Base-by-base conservation (phyloP, 352 stramenopile species). In the Globisporangium nodosum region DNA sequence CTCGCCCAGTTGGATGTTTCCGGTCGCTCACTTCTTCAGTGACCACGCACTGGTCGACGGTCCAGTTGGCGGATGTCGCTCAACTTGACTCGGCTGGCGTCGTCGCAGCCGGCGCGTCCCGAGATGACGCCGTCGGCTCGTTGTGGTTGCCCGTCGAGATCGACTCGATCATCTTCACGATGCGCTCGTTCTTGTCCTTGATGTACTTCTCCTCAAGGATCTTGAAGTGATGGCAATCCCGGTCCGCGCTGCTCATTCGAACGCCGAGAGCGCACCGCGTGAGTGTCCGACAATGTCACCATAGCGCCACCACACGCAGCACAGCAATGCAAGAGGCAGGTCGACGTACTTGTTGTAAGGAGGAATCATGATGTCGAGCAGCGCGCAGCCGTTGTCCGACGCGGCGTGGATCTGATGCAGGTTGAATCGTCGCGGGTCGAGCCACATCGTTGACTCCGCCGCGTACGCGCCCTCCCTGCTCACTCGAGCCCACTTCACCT, bases 291-390 rank as follows among this genome's bases (percentile, higher is more conserved):
- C 56, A 58, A 27, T 27, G 2, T 27, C 24, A 27, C 1, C 24
- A 27, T 27, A 21, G 1, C 27, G 45, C 47, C 9, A 2, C 24
- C 3, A 54, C 8, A 49, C 12, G 39, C n/a, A 43, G 20, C 11
- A 55, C 31, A 45, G 16, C n/a, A 37, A 37, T 37, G 33, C 6
- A 37, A 37, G 9, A 37, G 33, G 33, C 33, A 40, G 39, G 18
- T 6, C 30, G 20, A 73, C 73, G 58, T 71, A 90, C 80, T 91
- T 91, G 68, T 93, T 78, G 70, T 93, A 93, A 12, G 84, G 84
- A n/a, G 84, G 84, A 35, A 93, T 79, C 81, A 90, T 93, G 53
- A 93, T 84, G 46, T 93, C 84, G 39, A 93, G 66, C 51, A 93
- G 62, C 12, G 84, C 84, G 55, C 84, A 93, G 7, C 84, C 84